phyloP scores from a whole-genome alignment of 176 grass and related monocot genomes.

The Echinochloa phyllopogon region DNA sequence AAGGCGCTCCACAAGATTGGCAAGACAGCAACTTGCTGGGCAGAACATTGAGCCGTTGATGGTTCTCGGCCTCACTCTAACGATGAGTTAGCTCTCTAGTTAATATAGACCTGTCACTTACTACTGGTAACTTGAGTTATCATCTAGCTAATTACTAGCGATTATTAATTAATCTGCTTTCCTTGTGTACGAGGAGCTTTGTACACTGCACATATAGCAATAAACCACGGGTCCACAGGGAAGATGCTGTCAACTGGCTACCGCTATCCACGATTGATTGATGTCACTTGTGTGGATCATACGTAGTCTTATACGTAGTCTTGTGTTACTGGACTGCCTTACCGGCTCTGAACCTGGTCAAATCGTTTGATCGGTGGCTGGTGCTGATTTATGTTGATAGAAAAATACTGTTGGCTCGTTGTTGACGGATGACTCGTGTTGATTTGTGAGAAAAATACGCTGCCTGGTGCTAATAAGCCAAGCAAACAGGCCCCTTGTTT shows the following conservation, averaged over 20 bases:
- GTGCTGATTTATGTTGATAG: no score
- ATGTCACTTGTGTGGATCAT: background rate
- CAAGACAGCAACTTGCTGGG: constrained; percentile 70
- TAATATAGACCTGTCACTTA: background rate
- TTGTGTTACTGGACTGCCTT: background rate
- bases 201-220: background rate
- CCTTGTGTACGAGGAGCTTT: background rate
- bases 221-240: background rate
- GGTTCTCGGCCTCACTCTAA: background rate
- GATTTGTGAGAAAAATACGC: no score
- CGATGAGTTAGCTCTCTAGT: background rate
- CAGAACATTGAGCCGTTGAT: constrained; percentile 38
- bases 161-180: background rate
- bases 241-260: background rate
- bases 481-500: no score
- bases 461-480: no score
- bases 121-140: background rate
- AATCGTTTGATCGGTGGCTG: no score
- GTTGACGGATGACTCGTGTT: no score
- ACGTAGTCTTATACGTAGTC: background rate
- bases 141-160: background rate
- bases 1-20: constrained; percentile 91
- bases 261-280: background rate
- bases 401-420: no score
- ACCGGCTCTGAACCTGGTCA: no score